Conservation (phyloP, 2,329 filamentous ascomycete genomes). For the Bipolaris victoriae region DNA sequence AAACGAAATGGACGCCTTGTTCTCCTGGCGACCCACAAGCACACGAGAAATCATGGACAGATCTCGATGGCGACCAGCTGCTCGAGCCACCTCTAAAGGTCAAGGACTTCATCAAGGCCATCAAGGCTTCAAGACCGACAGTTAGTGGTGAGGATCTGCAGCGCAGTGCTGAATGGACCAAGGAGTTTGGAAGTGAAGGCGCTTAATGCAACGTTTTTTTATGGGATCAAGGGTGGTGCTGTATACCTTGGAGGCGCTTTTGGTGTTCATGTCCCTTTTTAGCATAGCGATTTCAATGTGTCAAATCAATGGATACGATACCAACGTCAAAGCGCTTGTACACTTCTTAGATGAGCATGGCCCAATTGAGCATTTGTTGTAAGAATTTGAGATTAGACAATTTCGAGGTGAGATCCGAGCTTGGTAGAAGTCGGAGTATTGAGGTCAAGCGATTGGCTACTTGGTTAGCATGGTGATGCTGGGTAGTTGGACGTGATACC, state of each 20-base stretch:
- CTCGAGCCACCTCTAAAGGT: constrained; percentile 84
- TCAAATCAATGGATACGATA: constrained; percentile 4
- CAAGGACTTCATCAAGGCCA: constrained; percentile 92
- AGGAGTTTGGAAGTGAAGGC: constrained; percentile 94
- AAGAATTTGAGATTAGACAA: background rate
- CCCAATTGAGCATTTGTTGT: background rate
- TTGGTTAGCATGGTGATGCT: background rate
- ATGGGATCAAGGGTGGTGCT: background rate
- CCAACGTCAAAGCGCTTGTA: background rate
- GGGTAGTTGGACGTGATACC: background rate
- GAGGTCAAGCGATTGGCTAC: background rate
- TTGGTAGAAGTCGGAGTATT: background rate
- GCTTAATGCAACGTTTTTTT: constrained; percentile 49
- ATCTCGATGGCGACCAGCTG: constrained; percentile 81
- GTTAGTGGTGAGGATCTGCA: constrained; percentile 86
- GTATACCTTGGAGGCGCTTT: constrained; percentile 19
- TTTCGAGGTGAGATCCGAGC: no score
- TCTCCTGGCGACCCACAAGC: constrained; percentile 88
- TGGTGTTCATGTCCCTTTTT: constrained; percentile 18
- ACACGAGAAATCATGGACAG: constrained; percentile 91
- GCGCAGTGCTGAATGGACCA: constrained; percentile 89
- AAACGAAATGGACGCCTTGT: constrained; percentile 80
- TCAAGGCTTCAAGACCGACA: constrained; percentile 86
- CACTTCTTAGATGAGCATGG: background rate
- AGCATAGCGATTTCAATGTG: constrained; percentile 14